Conservation (phyloP, 768 basidiomycete genomes). For the Xerocomellus intermedius region DNA sequence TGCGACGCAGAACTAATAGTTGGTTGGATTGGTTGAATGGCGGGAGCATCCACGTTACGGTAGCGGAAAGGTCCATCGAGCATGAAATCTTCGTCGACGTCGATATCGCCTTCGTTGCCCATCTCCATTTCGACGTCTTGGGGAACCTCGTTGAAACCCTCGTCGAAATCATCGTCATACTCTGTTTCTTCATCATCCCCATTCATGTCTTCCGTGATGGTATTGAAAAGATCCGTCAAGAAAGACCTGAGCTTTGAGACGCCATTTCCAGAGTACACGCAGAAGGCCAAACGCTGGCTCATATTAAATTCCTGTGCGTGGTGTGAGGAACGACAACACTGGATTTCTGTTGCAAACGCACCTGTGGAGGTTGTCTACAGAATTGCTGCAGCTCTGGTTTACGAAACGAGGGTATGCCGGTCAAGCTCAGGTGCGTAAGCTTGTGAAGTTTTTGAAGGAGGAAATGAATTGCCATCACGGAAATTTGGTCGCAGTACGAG, state of each 20-base stretch:
- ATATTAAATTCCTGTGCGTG: conserved; percentile 79
- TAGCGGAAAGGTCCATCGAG: conserved; percentile 31
- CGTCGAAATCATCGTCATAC: conserved; percentile 49
- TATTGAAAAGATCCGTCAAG: conserved; percentile 72
- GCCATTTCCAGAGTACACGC: conserved; percentile 94
- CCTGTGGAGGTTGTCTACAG: conserved; percentile 84
- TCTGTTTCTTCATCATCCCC: conserved; percentile 66
- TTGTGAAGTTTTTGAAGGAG: conserved; percentile 86
- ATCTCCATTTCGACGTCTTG: conserved; percentile 35
- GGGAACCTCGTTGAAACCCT: conserved; percentile 32
- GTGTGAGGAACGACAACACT: conserved; percentile 2
- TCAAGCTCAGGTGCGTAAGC: conserved; percentile 91
- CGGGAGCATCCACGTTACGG: conserved; percentile 12
- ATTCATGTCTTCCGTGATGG: conserved; percentile 67
- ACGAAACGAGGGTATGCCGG: conserved; percentile 93
- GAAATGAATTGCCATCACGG: conserved; percentile 87
- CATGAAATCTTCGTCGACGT: conserved; percentile 47
- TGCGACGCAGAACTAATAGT: conserved; percentile 9
- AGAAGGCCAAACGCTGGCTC: conserved; percentile 86
- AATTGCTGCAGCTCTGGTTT: conserved; percentile 83
- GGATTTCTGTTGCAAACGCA: conserved; percentile 38
- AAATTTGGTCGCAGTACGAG: conserved; percentile 95
- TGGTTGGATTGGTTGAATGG: conserved; percentile 13
- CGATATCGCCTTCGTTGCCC: conserved; percentile 40
- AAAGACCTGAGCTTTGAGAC: conserved; percentile 79